Base-by-base conservation (phyloP, 768 basidiomycete species). In the Auriscalpium orientale region DNA sequence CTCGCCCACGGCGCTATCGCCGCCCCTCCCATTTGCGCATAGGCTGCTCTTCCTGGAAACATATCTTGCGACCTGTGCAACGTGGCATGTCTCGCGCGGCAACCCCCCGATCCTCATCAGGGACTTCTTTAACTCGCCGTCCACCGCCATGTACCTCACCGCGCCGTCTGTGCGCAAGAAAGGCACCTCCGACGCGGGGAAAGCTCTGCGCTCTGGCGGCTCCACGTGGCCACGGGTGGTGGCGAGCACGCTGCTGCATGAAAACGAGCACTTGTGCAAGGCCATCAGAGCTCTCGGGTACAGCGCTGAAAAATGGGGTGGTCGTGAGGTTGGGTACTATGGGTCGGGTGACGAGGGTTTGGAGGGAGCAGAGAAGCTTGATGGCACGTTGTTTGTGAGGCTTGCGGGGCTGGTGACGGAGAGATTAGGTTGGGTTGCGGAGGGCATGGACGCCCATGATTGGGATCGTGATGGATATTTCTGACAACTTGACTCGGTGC, bases 311-410 rank as follows among this genome's bases (percentile, higher is more conserved):
- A 33, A 77, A 50, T 84, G 79, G 50, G 82, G 81, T 10, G 58
- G 64, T 34, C 70, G 77, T 40, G 56, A 59, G 9, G 50, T 66
- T 0, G 73, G 72, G 4, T 54, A 61, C 44, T 78, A 72, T 46
- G 53, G 50, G 15, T 49, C 59, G 4, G 59, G 59, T 11, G 51
- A 60, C 1, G 55, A 53, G 13, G 68, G 28, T 63, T 67, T 84
- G 45, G 70, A 73, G 13, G 84, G 78, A n/a, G 76, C 74, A 7
- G 79, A 80, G 52, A 64, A 70, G 36, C 61, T 81, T 11, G 86
- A 88, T 64, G 86, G 86, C 9, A 79, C 78, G 16, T 61, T 89
- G 49, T 89, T 89, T 64, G 60, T 84, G 38, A 72, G 84, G 46
- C 71, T 72, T 0, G 85, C 83, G 5, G 76, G 76, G 56, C 60